Conservation (phyloP, 169 alveolate species). For the Plasmodium coatneyi region DNA sequence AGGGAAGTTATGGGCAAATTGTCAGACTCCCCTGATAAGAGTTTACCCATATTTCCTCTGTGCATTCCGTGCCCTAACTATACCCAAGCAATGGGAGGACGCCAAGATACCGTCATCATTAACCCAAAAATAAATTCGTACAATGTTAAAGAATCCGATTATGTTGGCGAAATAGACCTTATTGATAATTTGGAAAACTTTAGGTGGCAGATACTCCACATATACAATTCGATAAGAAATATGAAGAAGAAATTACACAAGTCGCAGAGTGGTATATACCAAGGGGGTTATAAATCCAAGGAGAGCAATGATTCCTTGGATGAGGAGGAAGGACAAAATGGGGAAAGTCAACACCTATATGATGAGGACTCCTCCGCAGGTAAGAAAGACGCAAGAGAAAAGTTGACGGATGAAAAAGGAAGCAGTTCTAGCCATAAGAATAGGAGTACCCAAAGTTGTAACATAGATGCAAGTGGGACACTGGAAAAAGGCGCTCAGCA, state of each 20-base stretch:
- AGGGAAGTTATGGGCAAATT: slow-evolving; percentile 91
- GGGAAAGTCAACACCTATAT: neutral
- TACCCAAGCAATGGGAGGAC: slow-evolving; percentile 89
- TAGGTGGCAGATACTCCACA: slow-evolving; percentile 53
- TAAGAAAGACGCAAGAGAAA: neutral
- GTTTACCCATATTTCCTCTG: slow-evolving; percentile 75
- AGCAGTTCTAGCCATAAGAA: neutral
- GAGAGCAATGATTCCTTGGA: slow-evolving; percentile 45
- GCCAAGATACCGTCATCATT: slow-evolving; percentile 91
- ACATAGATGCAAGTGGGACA: neutral
- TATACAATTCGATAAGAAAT: slow-evolving; percentile 50
- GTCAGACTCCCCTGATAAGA: slow-evolving; percentile 72
- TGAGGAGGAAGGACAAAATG: neutral
- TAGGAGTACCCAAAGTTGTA: neutral
- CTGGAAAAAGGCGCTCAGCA: neutral
- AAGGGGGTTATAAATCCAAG: slow-evolving; percentile 30
- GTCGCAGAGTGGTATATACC: neutral
- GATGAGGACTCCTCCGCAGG: neutral
- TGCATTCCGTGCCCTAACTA: slow-evolving; percentile 89
- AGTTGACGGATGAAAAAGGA: neutral
- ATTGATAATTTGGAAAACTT: slow-evolving; percentile 73
- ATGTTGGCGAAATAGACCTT: slow-evolving; percentile 59
- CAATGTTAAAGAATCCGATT: slow-evolving; percentile 51
- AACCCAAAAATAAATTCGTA: slow-evolving; percentile 71
- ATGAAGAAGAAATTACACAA: slow-evolving; percentile 38